Conservation (phyloP, 306 rosid genomes). For the Vigna reflexopilosa region DNA sequence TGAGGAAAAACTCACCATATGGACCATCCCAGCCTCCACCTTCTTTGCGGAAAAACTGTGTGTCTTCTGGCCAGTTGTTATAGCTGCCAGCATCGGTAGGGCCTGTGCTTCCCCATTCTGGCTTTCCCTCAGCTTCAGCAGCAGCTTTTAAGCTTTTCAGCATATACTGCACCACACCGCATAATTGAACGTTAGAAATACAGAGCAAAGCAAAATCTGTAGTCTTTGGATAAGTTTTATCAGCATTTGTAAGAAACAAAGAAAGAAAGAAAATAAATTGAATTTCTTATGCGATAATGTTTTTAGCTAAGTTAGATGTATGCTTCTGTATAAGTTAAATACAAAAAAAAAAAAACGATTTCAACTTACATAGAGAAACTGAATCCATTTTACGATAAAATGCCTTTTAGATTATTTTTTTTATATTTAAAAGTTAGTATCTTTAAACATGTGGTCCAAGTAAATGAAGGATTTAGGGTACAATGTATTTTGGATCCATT, state of each 20-base stretch:
- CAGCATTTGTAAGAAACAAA: not conserved
- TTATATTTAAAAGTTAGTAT: too few species aligned
- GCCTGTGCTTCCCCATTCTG: constrained; percentile 94
- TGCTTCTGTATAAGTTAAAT: not conserved
- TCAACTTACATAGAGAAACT: not conserved
- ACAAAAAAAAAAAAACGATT: not conserved
- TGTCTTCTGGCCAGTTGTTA: constrained; percentile 97
- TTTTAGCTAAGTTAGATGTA: not conserved
- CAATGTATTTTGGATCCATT: not conserved
- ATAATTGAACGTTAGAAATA: constrained; percentile 10
- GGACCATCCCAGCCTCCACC: constrained; percentile 83
- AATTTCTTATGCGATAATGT: not conserved
- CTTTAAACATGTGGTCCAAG: not conserved
- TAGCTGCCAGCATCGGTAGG: constrained; percentile 97
- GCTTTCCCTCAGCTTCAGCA: constrained; percentile 76
- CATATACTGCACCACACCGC: constrained; percentile 71
- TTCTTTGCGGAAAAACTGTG: constrained; percentile 80
- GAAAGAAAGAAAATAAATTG: too few species aligned
- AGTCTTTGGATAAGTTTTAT: not conserved
- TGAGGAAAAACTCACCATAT: constrained; percentile 87
- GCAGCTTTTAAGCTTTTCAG: constrained; percentile 79
- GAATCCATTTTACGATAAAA: not conserved
- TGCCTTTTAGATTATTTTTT: not conserved
- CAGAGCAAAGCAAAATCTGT: not conserved
- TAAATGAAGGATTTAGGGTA: too few species aligned